Conservation (phyloP, 805 yeast genomes). For the Ogataea zsoltii region DNA sequence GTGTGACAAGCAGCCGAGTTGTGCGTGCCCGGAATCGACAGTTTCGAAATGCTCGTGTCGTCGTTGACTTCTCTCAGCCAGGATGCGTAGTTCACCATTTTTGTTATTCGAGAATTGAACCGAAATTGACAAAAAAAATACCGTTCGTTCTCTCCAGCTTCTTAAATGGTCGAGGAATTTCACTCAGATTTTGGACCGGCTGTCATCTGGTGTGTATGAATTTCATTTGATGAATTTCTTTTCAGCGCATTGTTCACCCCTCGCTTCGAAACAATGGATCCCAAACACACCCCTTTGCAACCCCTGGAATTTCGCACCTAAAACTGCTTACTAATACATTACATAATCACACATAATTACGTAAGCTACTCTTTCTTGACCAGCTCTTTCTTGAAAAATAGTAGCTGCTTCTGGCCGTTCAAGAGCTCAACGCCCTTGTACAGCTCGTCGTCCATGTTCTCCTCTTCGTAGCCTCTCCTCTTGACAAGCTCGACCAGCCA, state of each 20-base stretch:
- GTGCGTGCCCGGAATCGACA: conserved; percentile 84
- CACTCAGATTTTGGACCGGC: too few relatives aligned
- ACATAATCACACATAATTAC: background rate
- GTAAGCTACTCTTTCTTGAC: background rate
- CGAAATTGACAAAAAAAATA: too few relatives aligned
- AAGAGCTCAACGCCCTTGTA: conserved; percentile 25
- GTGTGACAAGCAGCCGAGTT: conserved; percentile 72
- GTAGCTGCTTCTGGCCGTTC: background rate
- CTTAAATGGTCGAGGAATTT: too few relatives aligned
- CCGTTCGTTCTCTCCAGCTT: too few relatives aligned
- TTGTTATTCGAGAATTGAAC: background rate
- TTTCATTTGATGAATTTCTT: background rate
- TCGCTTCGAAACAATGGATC: too few relatives aligned
- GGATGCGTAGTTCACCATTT: conserved; percentile 22
- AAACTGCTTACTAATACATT: too few relatives aligned
- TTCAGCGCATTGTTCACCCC: background rate
- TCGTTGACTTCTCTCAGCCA: conserved; percentile 62
- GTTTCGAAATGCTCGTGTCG: conserved; percentile 48
- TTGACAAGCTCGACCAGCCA: conserved; percentile 11
- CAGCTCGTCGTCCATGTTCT: conserved; percentile 20
- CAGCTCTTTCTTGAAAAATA: conserved; percentile 10
- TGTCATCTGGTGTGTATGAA: background rate
- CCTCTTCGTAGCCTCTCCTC: conserved; percentile 22
- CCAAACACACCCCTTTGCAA: too few relatives aligned
- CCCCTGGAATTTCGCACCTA: too few relatives aligned